Base-by-base conservation (phyloP, 441 rosid genomes). In the Bruguiera hainesii region DNA sequence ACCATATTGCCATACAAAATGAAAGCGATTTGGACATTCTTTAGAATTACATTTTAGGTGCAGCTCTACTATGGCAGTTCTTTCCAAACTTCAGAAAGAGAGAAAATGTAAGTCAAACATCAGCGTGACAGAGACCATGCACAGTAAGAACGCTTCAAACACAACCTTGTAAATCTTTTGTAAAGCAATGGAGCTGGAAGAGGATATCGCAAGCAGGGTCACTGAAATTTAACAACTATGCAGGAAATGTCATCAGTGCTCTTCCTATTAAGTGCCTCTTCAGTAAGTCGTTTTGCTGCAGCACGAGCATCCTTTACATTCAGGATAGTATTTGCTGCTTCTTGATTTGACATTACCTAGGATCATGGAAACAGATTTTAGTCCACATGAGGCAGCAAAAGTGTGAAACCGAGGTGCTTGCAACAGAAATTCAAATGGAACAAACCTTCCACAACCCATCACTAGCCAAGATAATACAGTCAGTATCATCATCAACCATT, bases 361-460 rank as follows among this genome's bases (percentile, higher is more conserved):
- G 60, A 69, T 67, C 64, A 50, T 21, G 25, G 67, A 25, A 15
- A 52, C 39, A 37, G 21, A 7, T 37, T 21, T 63, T 49, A 23
- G 46, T 6, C 13, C 9, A 37, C 10, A 18, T 8, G 42, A 18
- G 6, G 2, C 4, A 33, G 37, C 5, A 64, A 21, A 15, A 19
- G 6, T 37, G 5, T 28, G 49, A 8, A 2, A 59, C 21, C 48
- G 23, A 21, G 58, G 16, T 8, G 20, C 28, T 10, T 11, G 15
- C 58, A 20, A 53, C 16, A 29, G 30, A 39, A 5, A 37, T 63
- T 35, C 15, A 33, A 23, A 60, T 19, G 60, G 33, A 58, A 65
- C 67, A 20, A 30, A 91, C 98, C 96, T 88, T 89, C 97, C 99
- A 91, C 21, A 94, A 72, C 7, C 99, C 97, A 72, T 94, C 97